Evolutionary conservation across 2,329 filamentous ascomycete species (phyloP).

Genomic region (Tolypocladium sp.): DNA sequence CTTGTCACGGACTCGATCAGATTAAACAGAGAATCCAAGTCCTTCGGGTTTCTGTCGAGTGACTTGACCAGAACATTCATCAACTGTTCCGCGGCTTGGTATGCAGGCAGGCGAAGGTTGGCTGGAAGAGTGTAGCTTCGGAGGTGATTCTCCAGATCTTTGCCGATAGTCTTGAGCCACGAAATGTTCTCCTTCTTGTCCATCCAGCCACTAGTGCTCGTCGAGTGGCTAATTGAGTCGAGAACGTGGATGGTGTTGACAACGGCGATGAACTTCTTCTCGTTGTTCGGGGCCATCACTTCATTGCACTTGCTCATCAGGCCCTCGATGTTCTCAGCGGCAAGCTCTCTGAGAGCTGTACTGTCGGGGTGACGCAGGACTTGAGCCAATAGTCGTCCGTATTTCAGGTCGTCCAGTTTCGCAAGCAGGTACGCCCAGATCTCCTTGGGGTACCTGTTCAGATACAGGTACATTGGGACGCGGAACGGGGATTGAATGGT

Average conservation of each 20-base stretch:
- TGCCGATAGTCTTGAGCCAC: slow-evolving; percentile 59
- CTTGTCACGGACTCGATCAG: slow-evolving; percentile 77
- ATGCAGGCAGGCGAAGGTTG: slow-evolving; percentile 69
- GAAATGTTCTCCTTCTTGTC: slow-evolving; percentile 51
- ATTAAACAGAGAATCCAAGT: slow-evolving; percentile 76
- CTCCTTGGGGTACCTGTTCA: slow-evolving; percentile 88
- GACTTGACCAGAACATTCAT: slow-evolving; percentile 80
- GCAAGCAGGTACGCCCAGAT: slow-evolving; percentile 73
- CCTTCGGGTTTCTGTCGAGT: slow-evolving; percentile 62
- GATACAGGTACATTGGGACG: slow-evolving; percentile 79
- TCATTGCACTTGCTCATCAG: slow-evolving; percentile 62
- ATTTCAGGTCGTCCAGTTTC: slow-evolving; percentile 74
- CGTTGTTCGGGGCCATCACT: slow-evolving; percentile 53
- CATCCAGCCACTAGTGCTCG: slow-evolving; percentile 62
- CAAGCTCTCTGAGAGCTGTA: slow-evolving; percentile 61
- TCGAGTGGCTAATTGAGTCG: slow-evolving; percentile 63
- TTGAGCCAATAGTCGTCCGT: slow-evolving; percentile 86
- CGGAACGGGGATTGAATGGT: slow-evolving; percentile 91
- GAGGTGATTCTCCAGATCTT: slow-evolving; percentile 68
- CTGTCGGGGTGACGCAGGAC: slow-evolving; percentile 70
- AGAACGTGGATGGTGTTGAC: slow-evolving; percentile 85
- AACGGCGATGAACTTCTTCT: slow-evolving; percentile 58
- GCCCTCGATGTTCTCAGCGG: slow-evolving; percentile 62
- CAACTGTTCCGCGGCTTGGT: slow-evolving; percentile 82
- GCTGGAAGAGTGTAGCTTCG: slow-evolving; percentile 60